Evolutionary conservation across 202 grass and related monocot species (phyloP).

Genomic region (Cymbopogon flexuosus): DNA sequence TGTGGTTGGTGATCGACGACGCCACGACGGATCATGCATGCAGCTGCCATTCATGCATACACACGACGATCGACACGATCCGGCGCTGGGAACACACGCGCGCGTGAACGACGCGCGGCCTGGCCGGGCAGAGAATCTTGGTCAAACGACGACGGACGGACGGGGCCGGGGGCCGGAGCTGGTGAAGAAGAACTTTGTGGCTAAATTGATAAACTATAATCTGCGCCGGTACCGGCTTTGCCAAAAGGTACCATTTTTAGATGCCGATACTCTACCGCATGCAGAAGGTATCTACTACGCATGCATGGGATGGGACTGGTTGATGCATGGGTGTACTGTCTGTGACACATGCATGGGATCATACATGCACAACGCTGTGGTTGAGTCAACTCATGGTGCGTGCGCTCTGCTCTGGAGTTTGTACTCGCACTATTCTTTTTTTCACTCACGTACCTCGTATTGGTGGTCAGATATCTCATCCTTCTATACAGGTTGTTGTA

Average conservation of each 20-base stretch:
- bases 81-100: neutral
- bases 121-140: slow-evolving; percentile 26
- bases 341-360: neutral
- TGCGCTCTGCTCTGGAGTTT: neutral
- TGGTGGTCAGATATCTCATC: too few relatives aligned
- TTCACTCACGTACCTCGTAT: too few relatives aligned
- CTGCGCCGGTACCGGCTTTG: slow-evolving; percentile 10
- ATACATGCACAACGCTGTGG: neutral
- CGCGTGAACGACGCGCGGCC: neutral
- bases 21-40: too few relatives aligned
- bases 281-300: neutral
- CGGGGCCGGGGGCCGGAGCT: too few relatives aligned
- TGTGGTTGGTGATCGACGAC: neutral
- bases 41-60: too few relatives aligned
- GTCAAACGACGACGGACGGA: slow-evolving; percentile 36
- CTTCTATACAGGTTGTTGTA: too few relatives aligned
- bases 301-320: neutral
- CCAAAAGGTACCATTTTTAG: slow-evolving; percentile 20
- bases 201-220: neutral
- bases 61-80: too few relatives aligned
- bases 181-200: too few relatives aligned
- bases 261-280: neutral
- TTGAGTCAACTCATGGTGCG: neutral
- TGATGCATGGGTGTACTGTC: neutral
- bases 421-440: too few relatives aligned